Evolutionary conservation across 2,329 filamentous ascomycete genomes (phyloP).

Genomic region (Rhinocladiella similis): DNA sequence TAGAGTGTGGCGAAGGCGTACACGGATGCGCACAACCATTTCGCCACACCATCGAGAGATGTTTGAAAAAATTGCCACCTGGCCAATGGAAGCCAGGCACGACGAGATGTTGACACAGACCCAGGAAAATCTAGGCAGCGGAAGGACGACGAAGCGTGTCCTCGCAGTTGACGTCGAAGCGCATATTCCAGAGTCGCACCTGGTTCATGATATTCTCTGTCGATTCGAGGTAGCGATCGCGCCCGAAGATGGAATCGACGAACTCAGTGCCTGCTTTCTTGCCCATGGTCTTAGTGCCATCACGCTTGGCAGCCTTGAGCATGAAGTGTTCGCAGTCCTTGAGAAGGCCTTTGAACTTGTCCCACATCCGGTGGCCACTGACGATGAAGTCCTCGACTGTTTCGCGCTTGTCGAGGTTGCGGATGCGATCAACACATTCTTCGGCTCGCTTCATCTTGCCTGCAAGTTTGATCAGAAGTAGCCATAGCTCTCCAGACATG

Average conservation of each 20-base stretch:
- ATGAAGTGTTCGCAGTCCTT: conserved; percentile 93
- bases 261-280: conserved; percentile 94
- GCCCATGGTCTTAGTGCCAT: conserved; percentile 73
- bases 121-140: conserved; percentile 25
- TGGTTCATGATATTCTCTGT: conserved; percentile 92
- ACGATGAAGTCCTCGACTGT: conserved; percentile 88
- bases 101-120: too few relatives aligned
- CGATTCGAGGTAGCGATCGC: conserved; percentile 82
- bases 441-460: conserved; percentile 92
- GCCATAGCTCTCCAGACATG: conserved; percentile 91
- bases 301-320: conserved; percentile 80
- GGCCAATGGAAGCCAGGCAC: too few relatives aligned
- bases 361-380: conserved; percentile 81
- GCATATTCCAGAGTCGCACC: conserved; percentile 84
- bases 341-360: conserved; percentile 80
- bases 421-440: conserved; percentile 71
- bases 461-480: conserved; percentile 87
- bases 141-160: conserved; percentile 69
- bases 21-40: too few relatives aligned
- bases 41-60: background rate
- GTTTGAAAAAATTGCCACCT: background rate
- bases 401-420: conserved; percentile 70
- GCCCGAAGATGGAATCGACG: conserved; percentile 91
- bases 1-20: conserved; percentile 12
- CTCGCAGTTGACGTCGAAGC: conserved; percentile 95